A percentile compares a stretch with the other conserved stretches of the same genome.
Conservation (phyloP, 495 filamentous ascomycete species). For the Podospora didyma region DNA sequence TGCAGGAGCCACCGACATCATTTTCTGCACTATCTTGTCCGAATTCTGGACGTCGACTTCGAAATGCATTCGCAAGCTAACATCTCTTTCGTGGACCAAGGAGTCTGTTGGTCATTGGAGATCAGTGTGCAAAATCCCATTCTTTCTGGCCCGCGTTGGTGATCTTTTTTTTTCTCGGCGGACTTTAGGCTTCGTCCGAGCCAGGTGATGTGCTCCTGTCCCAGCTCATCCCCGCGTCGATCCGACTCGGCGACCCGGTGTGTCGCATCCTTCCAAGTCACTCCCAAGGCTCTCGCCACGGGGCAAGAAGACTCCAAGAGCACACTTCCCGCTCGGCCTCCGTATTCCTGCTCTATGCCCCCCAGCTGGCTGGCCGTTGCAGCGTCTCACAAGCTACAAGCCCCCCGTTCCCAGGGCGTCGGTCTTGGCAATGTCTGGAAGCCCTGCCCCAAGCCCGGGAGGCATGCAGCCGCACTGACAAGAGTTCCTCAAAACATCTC, state of each 20-base stretch:
- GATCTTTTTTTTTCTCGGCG: neutral
- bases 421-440: conserved; percentile 11
- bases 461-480: conserved; percentile 1
- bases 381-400: neutral
- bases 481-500: conserved; percentile 1
- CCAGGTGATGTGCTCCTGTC: neutral
- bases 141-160: neutral
- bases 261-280: neutral
- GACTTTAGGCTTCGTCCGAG: neutral
- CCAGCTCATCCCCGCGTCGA: neutral
- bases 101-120: too few species aligned
- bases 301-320: neutral
- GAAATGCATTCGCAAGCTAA: too few species aligned
- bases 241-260: neutral
- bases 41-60: too few species aligned
- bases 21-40: too few species aligned
- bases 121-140: too few species aligned
- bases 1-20: too few species aligned
- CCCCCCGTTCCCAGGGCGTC: neutral
- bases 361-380: neutral
- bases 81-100: too few species aligned
- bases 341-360: neutral
- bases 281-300: neutral
- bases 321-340: neutral
- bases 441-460: conserved; percentile 6